Evolutionary conservation across 2,329 filamentous ascomycete species (phyloP).

Genomic region (Neonectria magnoliae): DNA sequence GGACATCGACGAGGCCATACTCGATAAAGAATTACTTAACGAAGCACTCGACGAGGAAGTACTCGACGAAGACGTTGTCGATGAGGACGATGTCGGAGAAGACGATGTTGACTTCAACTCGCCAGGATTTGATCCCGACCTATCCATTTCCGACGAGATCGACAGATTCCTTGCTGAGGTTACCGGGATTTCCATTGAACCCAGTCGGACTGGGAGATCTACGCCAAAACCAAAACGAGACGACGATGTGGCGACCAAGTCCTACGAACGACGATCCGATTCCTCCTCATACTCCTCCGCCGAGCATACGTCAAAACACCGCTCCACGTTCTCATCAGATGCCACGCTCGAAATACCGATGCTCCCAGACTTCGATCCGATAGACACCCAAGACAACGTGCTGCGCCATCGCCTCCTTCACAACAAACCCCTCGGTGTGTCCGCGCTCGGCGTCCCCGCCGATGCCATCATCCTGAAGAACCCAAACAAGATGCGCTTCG

Average conservation of each 20-base stretch:
- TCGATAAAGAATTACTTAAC: background rate
- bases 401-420: slow-evolving; percentile 43
- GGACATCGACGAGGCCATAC: background rate
- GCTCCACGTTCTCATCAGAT: slow-evolving; percentile 6
- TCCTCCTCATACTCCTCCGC: background rate
- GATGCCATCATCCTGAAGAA: slow-evolving; percentile 60
- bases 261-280: background rate
- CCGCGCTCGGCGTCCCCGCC: slow-evolving; percentile 50
- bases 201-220: background rate
- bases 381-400: background rate
- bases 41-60: background rate
- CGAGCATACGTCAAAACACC: background rate
- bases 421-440: slow-evolving; percentile 44
- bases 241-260: background rate
- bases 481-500: slow-evolving; percentile 44
- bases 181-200: background rate
- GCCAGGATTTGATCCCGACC: background rate
- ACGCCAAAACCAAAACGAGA: background rate
- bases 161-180: slow-evolving; percentile 12
- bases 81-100: background rate
- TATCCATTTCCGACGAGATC: slow-evolving; percentile 5
- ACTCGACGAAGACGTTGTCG: background rate
- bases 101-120: background rate
- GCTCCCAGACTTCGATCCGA: slow-evolving; percentile 13
- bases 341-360: slow-evolving; percentile 6